Conservation (phyloP, 148 eudicot species). For the Beta vulgaris region DNA sequence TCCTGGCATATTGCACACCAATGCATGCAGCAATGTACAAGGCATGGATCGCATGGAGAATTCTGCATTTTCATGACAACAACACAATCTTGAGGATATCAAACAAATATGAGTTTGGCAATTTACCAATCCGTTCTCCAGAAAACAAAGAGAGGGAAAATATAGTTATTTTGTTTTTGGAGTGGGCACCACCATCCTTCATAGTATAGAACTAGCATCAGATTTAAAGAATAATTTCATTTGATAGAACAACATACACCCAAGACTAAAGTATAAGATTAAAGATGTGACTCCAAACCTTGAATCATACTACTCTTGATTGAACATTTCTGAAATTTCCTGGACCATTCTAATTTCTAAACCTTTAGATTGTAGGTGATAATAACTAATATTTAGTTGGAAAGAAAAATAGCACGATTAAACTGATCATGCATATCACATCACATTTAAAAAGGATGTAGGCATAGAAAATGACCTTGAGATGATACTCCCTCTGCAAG, state of each 20-base stretch:
- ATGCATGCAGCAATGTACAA: slow-evolving; percentile 94
- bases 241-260: no score
- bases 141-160: no score
- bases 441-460: neutral
- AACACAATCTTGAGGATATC: neutral
- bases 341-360: no score
- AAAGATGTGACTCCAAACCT: neutral
- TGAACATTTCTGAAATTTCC: no score
- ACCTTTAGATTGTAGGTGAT: no score
- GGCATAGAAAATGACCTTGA: slow-evolving; percentile 49
- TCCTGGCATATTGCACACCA: slow-evolving; percentile 99
- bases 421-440: neutral
- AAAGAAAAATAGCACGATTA: neutral
- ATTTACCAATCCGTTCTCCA: no score
- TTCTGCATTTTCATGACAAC: slow-evolving; percentile 48
- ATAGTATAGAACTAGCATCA: neutral
- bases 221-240: no score
- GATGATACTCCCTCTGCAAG: slow-evolving; percentile 85
- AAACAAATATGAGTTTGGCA: neutral
- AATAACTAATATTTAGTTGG: neutral
- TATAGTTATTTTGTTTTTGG: no score
- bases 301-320: no score
- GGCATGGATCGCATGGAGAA: slow-evolving; percentile 87
- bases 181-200: no score
- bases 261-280: neutral